Percentiles rank a stretch among this genome's conserved stretches.
Conservation (phyloP, 768 basidiomycete species). For the Sporobolomyces roseus region DNA sequence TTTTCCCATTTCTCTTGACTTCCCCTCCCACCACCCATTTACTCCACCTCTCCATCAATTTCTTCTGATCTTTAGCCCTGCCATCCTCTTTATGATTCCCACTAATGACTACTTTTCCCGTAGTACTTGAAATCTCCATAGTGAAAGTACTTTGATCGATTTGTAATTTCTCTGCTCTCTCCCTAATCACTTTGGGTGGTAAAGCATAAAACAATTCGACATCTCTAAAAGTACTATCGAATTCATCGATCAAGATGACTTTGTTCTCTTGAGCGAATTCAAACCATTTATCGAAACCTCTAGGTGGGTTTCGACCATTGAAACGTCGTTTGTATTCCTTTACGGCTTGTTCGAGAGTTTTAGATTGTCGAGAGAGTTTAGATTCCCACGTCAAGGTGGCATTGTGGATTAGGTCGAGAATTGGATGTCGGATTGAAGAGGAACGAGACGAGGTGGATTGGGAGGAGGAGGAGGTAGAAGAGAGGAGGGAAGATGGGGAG, state of each 20-base stretch:
- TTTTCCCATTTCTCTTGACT: neutral
- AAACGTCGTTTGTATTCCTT: slow-evolving; percentile 76
- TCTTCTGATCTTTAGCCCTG: slow-evolving; percentile 42
- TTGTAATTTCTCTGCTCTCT: slow-evolving; percentile 27
- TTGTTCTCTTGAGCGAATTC: slow-evolving; percentile 66
- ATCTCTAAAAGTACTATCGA: slow-evolving; percentile 44
- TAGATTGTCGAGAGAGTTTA: slow-evolving; percentile 70
- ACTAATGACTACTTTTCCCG: slow-evolving; percentile 35
- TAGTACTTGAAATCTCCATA: slow-evolving; percentile 28
- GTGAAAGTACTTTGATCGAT: slow-evolving; percentile 36
- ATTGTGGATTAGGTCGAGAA: slow-evolving; percentile 73
- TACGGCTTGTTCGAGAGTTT: slow-evolving; percentile 71
- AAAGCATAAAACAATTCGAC: slow-evolving; percentile 41
- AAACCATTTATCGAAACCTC: slow-evolving; percentile 85
- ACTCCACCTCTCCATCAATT: slow-evolving; percentile 41
- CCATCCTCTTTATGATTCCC: slow-evolving; percentile 38
- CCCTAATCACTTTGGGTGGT: slow-evolving; percentile 19
- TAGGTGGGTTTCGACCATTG: slow-evolving; percentile 66
- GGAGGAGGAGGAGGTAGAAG: neutral
- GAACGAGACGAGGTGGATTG: slow-evolving; percentile 8
- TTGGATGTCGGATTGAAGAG: slow-evolving; percentile 60
- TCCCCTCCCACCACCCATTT: slow-evolving; percentile 30
- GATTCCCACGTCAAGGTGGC: slow-evolving; percentile 69
- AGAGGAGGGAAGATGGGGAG: slow-evolving; percentile 22
- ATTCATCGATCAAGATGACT: slow-evolving; percentile 59